phyloP scores from a whole-genome alignment of 345 rosid species.

The Brassica cretica region DNA sequence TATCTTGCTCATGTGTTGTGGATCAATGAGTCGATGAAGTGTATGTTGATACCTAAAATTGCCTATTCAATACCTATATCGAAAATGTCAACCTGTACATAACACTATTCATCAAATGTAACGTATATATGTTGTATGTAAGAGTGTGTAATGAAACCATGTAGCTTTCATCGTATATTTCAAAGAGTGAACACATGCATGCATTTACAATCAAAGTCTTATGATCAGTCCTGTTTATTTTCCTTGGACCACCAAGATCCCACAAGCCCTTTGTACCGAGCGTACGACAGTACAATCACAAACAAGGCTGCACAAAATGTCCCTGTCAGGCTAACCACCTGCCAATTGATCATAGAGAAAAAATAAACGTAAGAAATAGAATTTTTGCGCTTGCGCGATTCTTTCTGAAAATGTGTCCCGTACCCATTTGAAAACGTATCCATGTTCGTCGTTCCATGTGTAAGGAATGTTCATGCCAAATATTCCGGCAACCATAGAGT shows the following conservation, averaged over 20 bases:
- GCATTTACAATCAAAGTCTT: not conserved
- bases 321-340: constrained; percentile 71
- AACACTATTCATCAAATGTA: no score
- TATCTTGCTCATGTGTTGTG: no score
- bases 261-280: constrained; percentile 72
- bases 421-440: constrained; percentile 86
- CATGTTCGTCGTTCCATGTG: constrained; percentile 65
- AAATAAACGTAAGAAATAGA: not conserved
- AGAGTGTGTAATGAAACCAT: not conserved
- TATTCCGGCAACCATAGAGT: constrained; percentile 70
- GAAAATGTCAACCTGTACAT: no score
- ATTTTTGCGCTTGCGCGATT: not conserved
- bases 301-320: constrained; percentile 45
- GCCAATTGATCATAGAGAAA: not conserved
- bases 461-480: constrained; percentile 93
- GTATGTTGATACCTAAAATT: no score
- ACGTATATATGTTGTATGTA: no score
- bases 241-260: constrained; percentile 52
- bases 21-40: no score
- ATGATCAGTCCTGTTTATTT: not conserved
- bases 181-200: no score
- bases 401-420: not conserved
- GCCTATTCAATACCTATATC: no score
- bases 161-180: not conserved
- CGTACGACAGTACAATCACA: constrained; percentile 61